phyloP scores from a whole-genome alignment of 2,329 filamentous ascomycete species.

The Scedosporium minutisporum region DNA sequence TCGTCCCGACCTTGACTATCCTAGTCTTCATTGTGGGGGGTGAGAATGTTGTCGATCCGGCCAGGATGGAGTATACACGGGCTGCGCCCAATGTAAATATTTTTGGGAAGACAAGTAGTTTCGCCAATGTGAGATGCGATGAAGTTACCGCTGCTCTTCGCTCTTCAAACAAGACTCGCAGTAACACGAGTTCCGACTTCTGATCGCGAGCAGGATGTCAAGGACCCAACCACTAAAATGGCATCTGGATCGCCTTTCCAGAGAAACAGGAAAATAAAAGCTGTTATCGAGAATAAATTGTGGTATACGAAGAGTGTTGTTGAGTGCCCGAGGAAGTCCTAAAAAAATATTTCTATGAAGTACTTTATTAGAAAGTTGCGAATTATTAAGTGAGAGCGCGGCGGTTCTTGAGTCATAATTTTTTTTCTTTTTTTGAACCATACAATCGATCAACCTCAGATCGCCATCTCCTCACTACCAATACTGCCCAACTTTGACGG shows the following conservation, averaged over 20 bases:
- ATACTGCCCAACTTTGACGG: not conserved
- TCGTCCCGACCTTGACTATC: conserved; percentile 24
- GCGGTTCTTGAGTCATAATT: not conserved
- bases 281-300: too few species aligned
- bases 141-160: not conserved
- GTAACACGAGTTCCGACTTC: too few species aligned
- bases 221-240: too few species aligned
- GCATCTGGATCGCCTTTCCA: too few species aligned
- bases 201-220: too few species aligned
- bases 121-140: conserved; percentile 1
- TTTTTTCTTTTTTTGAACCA: not conserved
- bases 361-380: too few species aligned
- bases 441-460: not conserved
- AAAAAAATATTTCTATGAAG: too few species aligned
- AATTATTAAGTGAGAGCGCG: not conserved
- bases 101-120: not conserved
- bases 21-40: conserved; percentile 28
- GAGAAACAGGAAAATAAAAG: too few species aligned
- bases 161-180: too few species aligned
- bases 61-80: conserved; percentile 2
- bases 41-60: not conserved
- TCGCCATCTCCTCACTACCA: not conserved
- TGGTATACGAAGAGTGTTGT: too few species aligned
- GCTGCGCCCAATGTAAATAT: not conserved
- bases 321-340: too few species aligned